A percentile compares a stretch with the other conserved stretches of the same genome.
Conservation (phyloP, 345 rosid species). For the Microthlaspi erraticum region DNA sequence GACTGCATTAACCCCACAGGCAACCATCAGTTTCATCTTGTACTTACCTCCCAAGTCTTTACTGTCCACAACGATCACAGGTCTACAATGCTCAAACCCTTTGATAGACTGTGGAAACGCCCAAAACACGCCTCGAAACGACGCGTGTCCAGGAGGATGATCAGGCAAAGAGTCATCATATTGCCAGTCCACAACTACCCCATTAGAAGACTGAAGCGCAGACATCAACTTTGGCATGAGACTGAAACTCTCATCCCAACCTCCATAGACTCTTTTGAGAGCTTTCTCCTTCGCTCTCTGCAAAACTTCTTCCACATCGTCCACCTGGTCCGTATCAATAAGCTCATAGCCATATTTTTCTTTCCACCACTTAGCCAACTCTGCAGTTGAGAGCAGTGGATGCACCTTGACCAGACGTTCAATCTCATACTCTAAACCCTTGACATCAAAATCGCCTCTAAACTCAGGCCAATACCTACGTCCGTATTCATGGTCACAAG, state of each 20-base stretch:
- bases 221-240: conserved; percentile 8
- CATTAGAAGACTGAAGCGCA: conserved; percentile 3
- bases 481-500: too few species aligned
- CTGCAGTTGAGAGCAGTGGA: background rate
- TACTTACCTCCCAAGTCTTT: background rate
- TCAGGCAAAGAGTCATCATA: conserved; percentile 10
- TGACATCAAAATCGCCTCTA: too few species aligned
- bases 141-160: background rate
- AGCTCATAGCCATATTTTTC: background rate
- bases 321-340: background rate
- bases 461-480: too few species aligned
- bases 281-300: background rate
- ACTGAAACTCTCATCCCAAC: conserved; percentile 16
- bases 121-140: conserved; percentile 10
- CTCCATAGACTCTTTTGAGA: conserved; percentile 6
- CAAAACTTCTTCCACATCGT: background rate
- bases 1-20: background rate
- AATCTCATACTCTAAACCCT: too few species aligned
- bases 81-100: conserved; percentile 31
- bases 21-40: background rate
- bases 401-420: too few species aligned
- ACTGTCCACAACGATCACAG: conserved; percentile 9
- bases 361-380: background rate
- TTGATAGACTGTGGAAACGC: conserved; percentile 9
- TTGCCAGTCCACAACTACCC: background rate